phyloP scores from a whole-genome alignment of 176 grass and related monocot genomes.

The Ampelocalamus luodianensis region DNA sequence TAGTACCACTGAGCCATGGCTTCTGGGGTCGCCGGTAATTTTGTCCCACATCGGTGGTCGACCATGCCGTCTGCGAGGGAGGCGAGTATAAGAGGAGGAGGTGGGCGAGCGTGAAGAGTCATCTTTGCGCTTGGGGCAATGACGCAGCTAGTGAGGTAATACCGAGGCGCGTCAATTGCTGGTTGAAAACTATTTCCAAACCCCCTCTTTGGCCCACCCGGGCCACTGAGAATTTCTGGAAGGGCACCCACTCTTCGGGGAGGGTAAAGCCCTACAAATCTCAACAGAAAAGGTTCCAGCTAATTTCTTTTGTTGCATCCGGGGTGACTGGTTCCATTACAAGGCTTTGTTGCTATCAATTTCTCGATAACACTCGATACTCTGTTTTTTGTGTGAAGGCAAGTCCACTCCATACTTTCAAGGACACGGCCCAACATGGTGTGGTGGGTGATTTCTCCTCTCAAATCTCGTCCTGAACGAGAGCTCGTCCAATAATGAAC shows the following conservation, averaged over 20 bases:
- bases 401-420: too few species aligned
- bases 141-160: conserved; percentile 88
- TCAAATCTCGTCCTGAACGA: too few species aligned
- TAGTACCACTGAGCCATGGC: too few species aligned
- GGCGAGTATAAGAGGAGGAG: background rate
- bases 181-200: conserved; percentile 99
- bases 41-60: conserved; percentile 39
- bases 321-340: too few species aligned
- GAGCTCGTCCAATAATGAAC: too few species aligned
- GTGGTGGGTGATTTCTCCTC: too few species aligned
- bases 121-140: conserved; percentile 99
- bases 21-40: background rate
- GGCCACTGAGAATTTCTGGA: conserved; percentile 61
- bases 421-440: too few species aligned
- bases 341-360: background rate
- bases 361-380: background rate
- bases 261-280: conserved; percentile 43
- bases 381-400: too few species aligned
- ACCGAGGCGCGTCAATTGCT: conserved; percentile 93
- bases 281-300: background rate
- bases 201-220: conserved; percentile 58
- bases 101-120: accelerated
- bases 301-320: too few species aligned
- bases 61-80: accelerated
- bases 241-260: conserved; percentile 32